Conservation (phyloP, 2,329 filamentous ascomycete genomes). For the Pseudogymnoascus sp. region DNA sequence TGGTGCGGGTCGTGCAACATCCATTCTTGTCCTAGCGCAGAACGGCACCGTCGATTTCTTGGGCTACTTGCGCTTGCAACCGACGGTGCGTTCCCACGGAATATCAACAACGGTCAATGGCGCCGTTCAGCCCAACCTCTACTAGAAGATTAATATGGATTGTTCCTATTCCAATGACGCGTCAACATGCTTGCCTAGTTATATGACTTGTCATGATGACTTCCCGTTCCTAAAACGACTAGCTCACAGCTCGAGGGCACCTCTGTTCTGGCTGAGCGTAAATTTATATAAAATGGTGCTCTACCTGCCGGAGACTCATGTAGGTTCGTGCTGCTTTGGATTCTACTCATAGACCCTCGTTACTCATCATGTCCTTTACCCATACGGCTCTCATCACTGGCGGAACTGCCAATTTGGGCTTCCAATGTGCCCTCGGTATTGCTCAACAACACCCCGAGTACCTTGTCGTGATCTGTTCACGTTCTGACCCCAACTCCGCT, state of each 20-base stretch:
- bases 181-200: neutral
- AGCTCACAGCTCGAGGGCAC: neutral
- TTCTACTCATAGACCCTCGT: neutral
- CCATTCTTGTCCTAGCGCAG: neutral
- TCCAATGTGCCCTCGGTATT: conserved; percentile 32
- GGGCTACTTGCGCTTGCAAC: neutral
- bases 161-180: neutral
- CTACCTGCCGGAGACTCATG: neutral
- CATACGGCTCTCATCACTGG: conserved; percentile 35
- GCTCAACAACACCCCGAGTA: conserved; percentile 33
- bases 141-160: neutral
- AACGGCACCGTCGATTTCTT: neutral
- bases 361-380: conserved; percentile 16
- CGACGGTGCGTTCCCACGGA: neutral
- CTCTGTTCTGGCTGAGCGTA: neutral
- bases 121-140: neutral
- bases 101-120: neutral
- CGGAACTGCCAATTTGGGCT: conserved; percentile 37
- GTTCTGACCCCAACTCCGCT: conserved; percentile 34
- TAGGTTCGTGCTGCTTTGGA: neutral
- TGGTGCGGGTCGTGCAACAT: neutral
- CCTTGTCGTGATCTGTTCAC: conserved; percentile 35
- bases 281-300: neutral
- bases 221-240: neutral
- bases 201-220: neutral